phyloP scores from a whole-genome alignment of 2,329 filamentous ascomycete genomes.

The Trichoderma semiorbis region DNA sequence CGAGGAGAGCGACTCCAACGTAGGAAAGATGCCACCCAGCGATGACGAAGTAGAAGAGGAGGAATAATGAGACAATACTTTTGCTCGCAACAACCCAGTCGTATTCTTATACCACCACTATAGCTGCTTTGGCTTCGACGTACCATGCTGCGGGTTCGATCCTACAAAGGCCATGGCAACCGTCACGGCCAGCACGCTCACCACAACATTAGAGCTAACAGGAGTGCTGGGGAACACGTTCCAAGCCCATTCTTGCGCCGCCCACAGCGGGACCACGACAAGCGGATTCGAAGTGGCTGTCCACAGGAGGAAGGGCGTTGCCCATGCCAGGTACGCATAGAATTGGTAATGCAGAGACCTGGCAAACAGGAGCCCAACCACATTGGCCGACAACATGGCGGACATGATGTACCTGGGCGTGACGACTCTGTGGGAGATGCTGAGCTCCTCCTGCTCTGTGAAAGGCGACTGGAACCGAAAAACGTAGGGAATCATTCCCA shows the following conservation, averaged over 20 bases:
- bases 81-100: constrained; percentile 4
- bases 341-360: constrained; percentile 93
- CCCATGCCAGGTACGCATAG: constrained; percentile 88
- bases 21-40: constrained; percentile 81
- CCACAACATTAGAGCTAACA: constrained; percentile 57
- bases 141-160: constrained; percentile 31
- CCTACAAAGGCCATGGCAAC: constrained; percentile 62
- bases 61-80: constrained; percentile 6
- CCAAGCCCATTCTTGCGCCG: constrained; percentile 86
- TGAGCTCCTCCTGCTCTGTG: constrained; percentile 49
- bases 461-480: constrained; percentile 45
- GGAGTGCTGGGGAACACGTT: constrained; percentile 82
- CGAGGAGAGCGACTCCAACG: constrained; percentile 73
- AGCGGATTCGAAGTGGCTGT: constrained; percentile 65
- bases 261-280: constrained; percentile 67
- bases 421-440: constrained; percentile 52
- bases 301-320: constrained; percentile 84
- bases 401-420: constrained; percentile 73
- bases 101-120: neutral
- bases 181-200: constrained; percentile 65
- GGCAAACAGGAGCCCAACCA: constrained; percentile 79
- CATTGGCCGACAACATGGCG: constrained; percentile 70
- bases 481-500: constrained; percentile 49
- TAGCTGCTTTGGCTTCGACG: neutral
- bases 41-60: constrained; percentile 67